Conservation (phyloP, 2,329 filamentous ascomycete species). For the Fusarium lateritium region DNA sequence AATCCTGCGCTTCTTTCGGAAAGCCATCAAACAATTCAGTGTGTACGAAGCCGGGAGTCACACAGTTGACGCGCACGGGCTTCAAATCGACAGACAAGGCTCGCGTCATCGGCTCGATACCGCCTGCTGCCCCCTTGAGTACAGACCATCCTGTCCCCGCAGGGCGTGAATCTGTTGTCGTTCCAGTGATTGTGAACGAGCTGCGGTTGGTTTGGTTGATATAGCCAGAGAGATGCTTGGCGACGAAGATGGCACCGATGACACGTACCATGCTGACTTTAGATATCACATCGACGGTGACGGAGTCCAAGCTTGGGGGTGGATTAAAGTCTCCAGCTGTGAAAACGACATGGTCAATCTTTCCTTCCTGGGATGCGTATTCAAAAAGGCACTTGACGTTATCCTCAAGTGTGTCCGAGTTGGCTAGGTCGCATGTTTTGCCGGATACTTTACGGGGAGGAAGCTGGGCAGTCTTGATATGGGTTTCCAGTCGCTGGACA, state of each 20-base stretch:
- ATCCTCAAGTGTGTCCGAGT: neutral
- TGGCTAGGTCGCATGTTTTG: neutral
- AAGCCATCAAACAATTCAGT: neutral
- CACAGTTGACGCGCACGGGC: neutral
- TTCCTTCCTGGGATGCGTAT: neutral
- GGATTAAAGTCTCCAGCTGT: neutral
- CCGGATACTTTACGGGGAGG: neutral
- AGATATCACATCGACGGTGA: neutral
- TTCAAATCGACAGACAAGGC: neutral
- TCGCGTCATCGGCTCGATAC: neutral
- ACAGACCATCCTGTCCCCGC: neutral
- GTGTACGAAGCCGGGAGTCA: neutral
- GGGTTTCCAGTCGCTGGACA: neutral
- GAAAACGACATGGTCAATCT: conserved; percentile 1
- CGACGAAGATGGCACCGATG: neutral
- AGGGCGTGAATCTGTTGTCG: neutral
- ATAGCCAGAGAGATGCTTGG: neutral
- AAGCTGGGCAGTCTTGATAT: fast-evolving
- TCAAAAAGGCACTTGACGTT: neutral
- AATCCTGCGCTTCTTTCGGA: neutral
- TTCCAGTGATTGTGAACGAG: neutral
- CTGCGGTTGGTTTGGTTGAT: neutral
- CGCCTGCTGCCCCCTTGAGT: fast-evolving
- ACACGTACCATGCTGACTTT: neutral
- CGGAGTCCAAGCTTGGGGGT: neutral